Evolutionary conservation across 805 yeast genomes (phyloP).

Genomic region (Ogataea populi-albae): DNA sequence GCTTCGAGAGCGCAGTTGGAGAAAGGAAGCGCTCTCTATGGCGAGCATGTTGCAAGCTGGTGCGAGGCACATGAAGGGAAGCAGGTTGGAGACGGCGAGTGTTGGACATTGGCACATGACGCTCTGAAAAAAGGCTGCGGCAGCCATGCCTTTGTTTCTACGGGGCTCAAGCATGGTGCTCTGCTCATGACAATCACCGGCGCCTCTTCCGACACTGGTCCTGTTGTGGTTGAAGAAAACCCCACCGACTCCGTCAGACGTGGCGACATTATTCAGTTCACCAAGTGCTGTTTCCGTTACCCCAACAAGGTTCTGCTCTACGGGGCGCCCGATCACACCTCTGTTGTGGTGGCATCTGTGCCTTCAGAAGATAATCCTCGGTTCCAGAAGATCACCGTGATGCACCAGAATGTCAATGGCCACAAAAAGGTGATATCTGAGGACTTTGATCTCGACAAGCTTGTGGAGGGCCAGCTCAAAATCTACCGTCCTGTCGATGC

Average conservation of each 20-base stretch:
- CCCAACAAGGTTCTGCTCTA: slow-evolving; percentile 34
- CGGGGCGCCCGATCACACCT: slow-evolving; percentile 57
- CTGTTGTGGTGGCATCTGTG: slow-evolving; percentile 35
- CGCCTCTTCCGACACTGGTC: slow-evolving; percentile 7
- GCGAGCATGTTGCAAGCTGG: slow-evolving; percentile 57
- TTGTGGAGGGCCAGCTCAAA: slow-evolving; percentile 41
- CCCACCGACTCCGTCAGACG: slow-evolving; percentile 43
- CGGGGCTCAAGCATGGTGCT: slow-evolving; percentile 47
- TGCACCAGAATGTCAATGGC: slow-evolving; percentile 51
- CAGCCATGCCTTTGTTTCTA: slow-evolving; percentile 52
- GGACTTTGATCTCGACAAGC: slow-evolving; percentile 35
- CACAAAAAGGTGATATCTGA: slow-evolving; percentile 40
- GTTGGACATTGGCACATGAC: slow-evolving; percentile 59
- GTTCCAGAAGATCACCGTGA: slow-evolving; percentile 35
- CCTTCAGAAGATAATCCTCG: slow-evolving; percentile 23
- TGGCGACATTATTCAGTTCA: slow-evolving; percentile 57
- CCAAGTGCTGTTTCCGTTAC: slow-evolving; percentile 38
- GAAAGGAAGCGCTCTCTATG: slow-evolving; percentile 37
- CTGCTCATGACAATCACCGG: slow-evolving; percentile 23
- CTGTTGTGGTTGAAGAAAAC: slow-evolving; percentile 19
- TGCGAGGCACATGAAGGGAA: slow-evolving; percentile 46
- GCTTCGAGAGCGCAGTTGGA: slow-evolving; percentile 35
- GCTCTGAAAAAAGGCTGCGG: slow-evolving; percentile 56
- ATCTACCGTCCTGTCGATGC: slow-evolving; percentile 49
- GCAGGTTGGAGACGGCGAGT: slow-evolving; percentile 54